These are phyloP conservation scores for Volvox africanus DNA, from an alignment of 139 green algal species.

Conservation along the genomic window DNA sequence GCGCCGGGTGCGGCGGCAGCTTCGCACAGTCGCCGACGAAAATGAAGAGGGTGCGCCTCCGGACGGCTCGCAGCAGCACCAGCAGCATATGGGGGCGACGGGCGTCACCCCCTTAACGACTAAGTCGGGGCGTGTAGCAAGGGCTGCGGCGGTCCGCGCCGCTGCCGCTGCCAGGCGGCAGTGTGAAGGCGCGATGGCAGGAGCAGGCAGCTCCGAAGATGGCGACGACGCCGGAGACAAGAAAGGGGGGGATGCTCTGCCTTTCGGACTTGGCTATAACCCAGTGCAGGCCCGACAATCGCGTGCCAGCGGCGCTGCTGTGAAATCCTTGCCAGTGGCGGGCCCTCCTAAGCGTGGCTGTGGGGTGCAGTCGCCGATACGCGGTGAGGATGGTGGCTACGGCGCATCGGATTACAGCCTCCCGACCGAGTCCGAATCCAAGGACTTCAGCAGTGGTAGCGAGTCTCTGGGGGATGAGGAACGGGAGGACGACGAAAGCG, in stretches of 20 bases:
- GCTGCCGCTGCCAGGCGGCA: background rate
- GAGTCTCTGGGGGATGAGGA: conserved; percentile 9
- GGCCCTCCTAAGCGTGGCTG: background rate
- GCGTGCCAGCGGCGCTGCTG: background rate
- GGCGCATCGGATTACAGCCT: background rate
- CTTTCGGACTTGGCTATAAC: no score
- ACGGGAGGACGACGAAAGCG: background rate
- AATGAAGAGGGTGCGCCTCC: background rate
- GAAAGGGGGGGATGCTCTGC: no score
- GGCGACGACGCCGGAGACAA: background rate
- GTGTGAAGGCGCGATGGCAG: no score
- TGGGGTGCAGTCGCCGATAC: background rate
- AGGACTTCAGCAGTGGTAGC: background rate
- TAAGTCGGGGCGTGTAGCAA: background rate
- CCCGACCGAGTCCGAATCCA: background rate
- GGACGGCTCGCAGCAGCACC: background rate
- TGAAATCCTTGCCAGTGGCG: background rate
- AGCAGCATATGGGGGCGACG: background rate
- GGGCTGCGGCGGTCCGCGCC: background rate
- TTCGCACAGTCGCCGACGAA: background rate
- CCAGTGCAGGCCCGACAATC: no score
- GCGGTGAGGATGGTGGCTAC: background rate
- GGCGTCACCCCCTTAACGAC: no score
- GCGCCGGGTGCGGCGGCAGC: background rate
- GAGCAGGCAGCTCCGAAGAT: background rate